Percentiles rank a stretch among this genome's conserved stretches.
phyloP scores from a whole-genome alignment of 2,329 filamentous ascomycete genomes.

The Pestalotiopsis sp. region DNA sequence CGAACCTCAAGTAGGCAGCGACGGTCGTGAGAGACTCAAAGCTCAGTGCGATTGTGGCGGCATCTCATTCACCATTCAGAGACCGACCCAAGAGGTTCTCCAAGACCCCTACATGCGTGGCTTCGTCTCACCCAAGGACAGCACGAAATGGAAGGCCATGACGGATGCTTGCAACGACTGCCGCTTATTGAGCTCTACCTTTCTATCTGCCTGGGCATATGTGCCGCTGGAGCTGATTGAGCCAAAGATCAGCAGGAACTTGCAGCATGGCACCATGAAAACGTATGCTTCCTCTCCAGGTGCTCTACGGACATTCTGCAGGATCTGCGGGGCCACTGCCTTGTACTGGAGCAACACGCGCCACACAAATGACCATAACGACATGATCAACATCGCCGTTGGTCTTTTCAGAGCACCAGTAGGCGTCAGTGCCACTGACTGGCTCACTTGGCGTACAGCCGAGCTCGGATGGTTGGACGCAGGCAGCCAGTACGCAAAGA shows the following conservation, averaged over 20 bases:
- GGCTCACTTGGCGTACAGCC: conserved; percentile 48
- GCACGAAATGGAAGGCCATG: conserved; percentile 43
- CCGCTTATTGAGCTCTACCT: conserved; percentile 41
- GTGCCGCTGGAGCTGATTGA: conserved; percentile 39
- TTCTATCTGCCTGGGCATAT: conserved; percentile 45
- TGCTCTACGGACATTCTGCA: conserved; percentile 46
- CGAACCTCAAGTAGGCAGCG: conserved; percentile 31
- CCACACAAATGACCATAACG: conserved; percentile 30
- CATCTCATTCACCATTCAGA: conserved; percentile 46
- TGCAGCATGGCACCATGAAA: conserved; percentile 44
- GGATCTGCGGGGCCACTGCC: conserved; percentile 46
- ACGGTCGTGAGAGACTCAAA: conserved; percentile 41
- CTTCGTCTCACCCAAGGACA: conserved; percentile 39
- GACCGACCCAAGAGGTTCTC: conserved; percentile 36
- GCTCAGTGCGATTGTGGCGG: conserved; percentile 50
- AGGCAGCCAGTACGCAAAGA: conserved; percentile 29
- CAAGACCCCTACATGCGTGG: conserved; percentile 30
- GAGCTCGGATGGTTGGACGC: conserved; percentile 34
- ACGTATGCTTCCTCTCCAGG: conserved; percentile 41
- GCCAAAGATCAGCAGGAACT: conserved; percentile 38
- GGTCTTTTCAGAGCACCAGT: conserved; percentile 47
- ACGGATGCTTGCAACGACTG: conserved; percentile 48
- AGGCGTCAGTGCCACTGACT: conserved; percentile 44
- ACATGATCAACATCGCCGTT: conserved; percentile 43
- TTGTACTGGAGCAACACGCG: conserved; percentile 35